phyloP scores from a whole-genome alignment of 345 rosid genomes.

The Populus alba region DNA sequence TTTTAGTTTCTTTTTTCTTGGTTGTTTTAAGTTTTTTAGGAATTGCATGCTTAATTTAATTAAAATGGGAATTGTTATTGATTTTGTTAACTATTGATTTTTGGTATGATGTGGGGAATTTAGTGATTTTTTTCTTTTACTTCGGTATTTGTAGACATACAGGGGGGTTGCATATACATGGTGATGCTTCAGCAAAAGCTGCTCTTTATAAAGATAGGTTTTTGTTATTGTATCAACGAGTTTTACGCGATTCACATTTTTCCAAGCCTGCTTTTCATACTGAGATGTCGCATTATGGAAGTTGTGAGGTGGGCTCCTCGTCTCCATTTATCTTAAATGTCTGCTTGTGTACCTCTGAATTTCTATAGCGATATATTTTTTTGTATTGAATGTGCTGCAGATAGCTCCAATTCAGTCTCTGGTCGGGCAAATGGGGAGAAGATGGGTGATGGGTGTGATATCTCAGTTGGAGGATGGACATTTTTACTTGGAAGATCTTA shows the following conservation, averaged over 20 bases:
- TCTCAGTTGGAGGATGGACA: slow-evolving; percentile 98
- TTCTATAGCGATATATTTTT: not conserved
- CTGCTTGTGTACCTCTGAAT: not conserved
- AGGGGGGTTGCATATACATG: slow-evolving; percentile 61
- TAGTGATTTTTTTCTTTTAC: not conserved
- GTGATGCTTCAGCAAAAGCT: slow-evolving; percentile 73
- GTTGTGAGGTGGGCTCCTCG: slow-evolving; percentile 55
- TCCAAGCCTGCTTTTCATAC: slow-evolving; percentile 70
- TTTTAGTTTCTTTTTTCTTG: not conserved
- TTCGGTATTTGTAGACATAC: slow-evolving; percentile 43
- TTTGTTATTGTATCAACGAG: slow-evolving; percentile 70
- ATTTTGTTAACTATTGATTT: not conserved
- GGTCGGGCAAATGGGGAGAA: slow-evolving; percentile 65
- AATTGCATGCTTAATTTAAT: too few relatives aligned
- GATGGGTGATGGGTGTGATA: slow-evolving; percentile 95
- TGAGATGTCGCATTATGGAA: slow-evolving; percentile 53
- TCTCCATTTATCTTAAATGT: not conserved
- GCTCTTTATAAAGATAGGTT: slow-evolving; percentile 71
- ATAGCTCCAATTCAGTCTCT: slow-evolving; percentile 82
- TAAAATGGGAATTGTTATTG: not conserved
- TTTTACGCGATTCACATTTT: slow-evolving; percentile 76
- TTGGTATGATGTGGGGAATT: not conserved
- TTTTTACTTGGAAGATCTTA: slow-evolving; percentile 85
- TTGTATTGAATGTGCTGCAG: slow-evolving; percentile 32
- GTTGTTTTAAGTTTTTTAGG: not conserved